Percentiles rank a stretch among this genome's conserved stretches.
Conservation (phyloP, 2,329 filamentous ascomycete species). For the Neonectria coccinea region DNA sequence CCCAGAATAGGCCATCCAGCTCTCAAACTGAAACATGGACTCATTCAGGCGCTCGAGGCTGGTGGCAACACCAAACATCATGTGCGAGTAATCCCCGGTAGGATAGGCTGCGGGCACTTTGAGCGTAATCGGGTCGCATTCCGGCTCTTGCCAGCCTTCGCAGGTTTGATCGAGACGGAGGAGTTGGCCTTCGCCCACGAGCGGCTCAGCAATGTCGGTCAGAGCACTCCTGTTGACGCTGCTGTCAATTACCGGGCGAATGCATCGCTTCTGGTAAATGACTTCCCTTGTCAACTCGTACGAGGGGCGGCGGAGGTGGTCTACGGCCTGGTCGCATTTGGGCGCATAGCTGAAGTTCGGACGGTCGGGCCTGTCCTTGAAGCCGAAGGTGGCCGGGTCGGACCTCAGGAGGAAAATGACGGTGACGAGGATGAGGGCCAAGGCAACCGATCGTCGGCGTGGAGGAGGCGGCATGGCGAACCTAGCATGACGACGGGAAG, state of each 20-base stretch:
- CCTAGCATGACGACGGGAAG: slow-evolving; percentile 23
- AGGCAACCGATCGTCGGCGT: slow-evolving; percentile 22
- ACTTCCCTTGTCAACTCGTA: slow-evolving; percentile 56
- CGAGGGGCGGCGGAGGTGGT: slow-evolving; percentile 46
- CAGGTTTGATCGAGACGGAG: slow-evolving; percentile 47
- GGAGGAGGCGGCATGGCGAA: slow-evolving; percentile 17
- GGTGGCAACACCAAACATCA: slow-evolving; percentile 70
- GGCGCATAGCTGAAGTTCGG: slow-evolving; percentile 35
- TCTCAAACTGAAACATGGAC: slow-evolving; percentile 63
- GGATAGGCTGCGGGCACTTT: slow-evolving; percentile 60
- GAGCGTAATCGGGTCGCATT: slow-evolving; percentile 59
- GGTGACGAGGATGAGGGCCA: slow-evolving; percentile 18
- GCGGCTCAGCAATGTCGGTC: slow-evolving; percentile 51
- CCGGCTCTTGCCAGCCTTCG: slow-evolving; percentile 36
- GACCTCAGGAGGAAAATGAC: slow-evolving; percentile 23
- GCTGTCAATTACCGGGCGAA: slow-evolving; percentile 52
- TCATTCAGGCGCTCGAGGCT: slow-evolving; percentile 61
- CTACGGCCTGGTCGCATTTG: slow-evolving; percentile 45
- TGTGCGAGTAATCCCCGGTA: slow-evolving; percentile 58
- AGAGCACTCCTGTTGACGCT: slow-evolving; percentile 53
- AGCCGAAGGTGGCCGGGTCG: slow-evolving; percentile 36
- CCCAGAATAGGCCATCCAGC: slow-evolving; percentile 66
- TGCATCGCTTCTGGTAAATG: slow-evolving; percentile 58
- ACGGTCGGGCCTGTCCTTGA: slow-evolving; percentile 38
- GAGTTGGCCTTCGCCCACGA: slow-evolving; percentile 51